Conservation (phyloP, 2,329 filamentous ascomycete genomes). For the Colletotrichum tanaceti region DNA sequence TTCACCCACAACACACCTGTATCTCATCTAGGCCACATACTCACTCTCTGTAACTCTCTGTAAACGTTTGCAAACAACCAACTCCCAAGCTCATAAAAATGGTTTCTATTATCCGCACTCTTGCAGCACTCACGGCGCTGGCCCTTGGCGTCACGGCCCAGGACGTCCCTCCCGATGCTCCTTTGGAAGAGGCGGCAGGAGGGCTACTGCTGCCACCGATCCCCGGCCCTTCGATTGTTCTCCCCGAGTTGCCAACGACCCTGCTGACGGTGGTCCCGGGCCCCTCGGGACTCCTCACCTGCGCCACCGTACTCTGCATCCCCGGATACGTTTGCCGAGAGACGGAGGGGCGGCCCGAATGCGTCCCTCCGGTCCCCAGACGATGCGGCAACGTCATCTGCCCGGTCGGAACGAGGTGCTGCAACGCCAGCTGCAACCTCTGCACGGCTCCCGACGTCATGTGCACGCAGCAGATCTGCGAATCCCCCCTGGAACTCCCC, state of each 20-base stretch:
- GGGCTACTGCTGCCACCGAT: neutral
- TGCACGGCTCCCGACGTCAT: neutral
- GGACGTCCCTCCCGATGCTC: neutral
- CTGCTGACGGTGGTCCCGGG: neutral
- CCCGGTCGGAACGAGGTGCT: neutral
- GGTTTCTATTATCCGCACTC: slow-evolving; percentile 22
- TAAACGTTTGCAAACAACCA: neutral
- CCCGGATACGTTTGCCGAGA: neutral
- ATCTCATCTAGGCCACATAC: neutral
- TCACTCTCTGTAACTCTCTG: neutral
- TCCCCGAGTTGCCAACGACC: neutral
- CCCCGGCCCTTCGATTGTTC: neutral
- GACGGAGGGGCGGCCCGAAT: neutral
- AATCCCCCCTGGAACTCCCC: neutral
- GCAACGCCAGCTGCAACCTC: neutral
- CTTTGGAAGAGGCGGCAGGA: neutral
- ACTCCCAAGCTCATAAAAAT: slow-evolving; percentile 9
- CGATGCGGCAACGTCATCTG: neutral
- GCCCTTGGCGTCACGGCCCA: slow-evolving; percentile 20
- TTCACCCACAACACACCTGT: neutral
- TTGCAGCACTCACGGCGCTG: slow-evolving; percentile 9
- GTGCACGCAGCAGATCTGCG: neutral
- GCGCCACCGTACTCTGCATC: neutral
- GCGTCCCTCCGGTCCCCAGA: neutral
- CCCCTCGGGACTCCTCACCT: neutral